A percentile compares a stretch with the other conserved stretches of the same genome.
Evolutionary conservation across 2,329 filamentous ascomycete genomes (phyloP).

Genomic region (Epichloe amarillans): DNA sequence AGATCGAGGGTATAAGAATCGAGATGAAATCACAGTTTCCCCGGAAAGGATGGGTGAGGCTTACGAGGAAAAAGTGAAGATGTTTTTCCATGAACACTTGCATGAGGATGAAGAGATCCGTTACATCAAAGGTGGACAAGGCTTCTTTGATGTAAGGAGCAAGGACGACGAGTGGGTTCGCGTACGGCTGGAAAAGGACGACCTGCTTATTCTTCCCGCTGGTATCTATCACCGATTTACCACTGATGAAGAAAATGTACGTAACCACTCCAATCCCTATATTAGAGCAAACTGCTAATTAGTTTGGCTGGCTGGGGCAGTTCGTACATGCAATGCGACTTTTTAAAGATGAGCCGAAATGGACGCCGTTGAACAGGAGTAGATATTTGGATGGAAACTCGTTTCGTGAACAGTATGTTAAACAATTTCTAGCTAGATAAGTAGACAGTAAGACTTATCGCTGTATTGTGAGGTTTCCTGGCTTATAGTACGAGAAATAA

Average conservation of each 20-base stretch:
- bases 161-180: constrained; percentile 79
- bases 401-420: constrained; percentile 66
- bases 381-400: constrained; percentile 65
- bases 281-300: background rate
- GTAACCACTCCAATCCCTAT: constrained; percentile 17
- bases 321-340: constrained; percentile 92
- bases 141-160: constrained; percentile 86
- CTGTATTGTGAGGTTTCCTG: too few relatives aligned
- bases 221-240: constrained; percentile 98
- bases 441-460: background rate
- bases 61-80: constrained; percentile 89
- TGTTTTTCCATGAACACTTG: constrained; percentile 88
- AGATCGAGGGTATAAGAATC: constrained; percentile 78
- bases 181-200: constrained; percentile 69
- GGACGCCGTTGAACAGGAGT: constrained; percentile 81
- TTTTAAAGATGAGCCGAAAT: constrained; percentile 97
- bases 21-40: constrained; percentile 83
- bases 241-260: constrained; percentile 78
- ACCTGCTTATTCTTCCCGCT: constrained; percentile 84
- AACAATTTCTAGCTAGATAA: constrained; percentile 21
- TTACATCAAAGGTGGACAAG: constrained; percentile 77
- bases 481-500: too few relatives aligned
- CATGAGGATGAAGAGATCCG: constrained; percentile 98
- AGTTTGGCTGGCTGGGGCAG: constrained; percentile 29
- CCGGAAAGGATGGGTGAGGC: constrained; percentile 70